Conservation (phyloP, 2,329 filamentous ascomycete species). For the Colletotrichum musicola region DNA sequence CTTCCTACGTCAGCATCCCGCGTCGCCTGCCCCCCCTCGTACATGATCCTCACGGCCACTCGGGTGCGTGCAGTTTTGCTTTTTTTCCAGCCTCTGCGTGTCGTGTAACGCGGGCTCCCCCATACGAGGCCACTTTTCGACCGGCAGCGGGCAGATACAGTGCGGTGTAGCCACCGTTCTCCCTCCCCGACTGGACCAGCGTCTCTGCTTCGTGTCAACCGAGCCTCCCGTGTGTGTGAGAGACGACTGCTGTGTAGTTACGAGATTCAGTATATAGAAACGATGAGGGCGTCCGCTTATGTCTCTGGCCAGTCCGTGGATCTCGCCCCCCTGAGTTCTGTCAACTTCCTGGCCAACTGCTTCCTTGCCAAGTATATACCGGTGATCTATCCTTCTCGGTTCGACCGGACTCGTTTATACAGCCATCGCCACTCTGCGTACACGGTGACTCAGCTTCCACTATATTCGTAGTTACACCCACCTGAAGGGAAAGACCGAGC, state of each 20-base stretch:
- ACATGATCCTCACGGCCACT: constrained; percentile 10
- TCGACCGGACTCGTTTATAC: neutral
- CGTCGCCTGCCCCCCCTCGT: neutral
- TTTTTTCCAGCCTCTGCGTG: constrained; percentile 28
- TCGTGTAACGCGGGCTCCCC: constrained; percentile 31
- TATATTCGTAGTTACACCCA: neutral
- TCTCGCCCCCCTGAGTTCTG: neutral
- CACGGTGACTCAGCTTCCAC: neutral
- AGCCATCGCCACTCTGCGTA: neutral
- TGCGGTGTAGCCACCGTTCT: constrained; percentile 40
- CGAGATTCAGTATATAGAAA: constrained; percentile 24
- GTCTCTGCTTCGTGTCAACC: constrained; percentile 4
- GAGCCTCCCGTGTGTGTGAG: neutral
- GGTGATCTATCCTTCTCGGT: neutral
- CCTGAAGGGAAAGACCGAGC: neutral
- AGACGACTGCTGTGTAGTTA: neutral
- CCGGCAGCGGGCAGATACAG: constrained; percentile 48
- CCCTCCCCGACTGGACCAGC: constrained; percentile 10
- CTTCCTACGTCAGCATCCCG: neutral
- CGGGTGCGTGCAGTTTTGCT: constrained; percentile 35
- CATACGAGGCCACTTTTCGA: constrained; percentile 54
- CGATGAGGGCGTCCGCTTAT: neutral
- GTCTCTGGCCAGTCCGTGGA: neutral
- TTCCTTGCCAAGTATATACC: neutral
- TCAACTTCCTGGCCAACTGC: neutral